These are phyloP conservation scores for Cladosporium sp. DNA, from an alignment of 2,329 filamentous ascomycete genomes.

Conservation along the genomic window DNA sequence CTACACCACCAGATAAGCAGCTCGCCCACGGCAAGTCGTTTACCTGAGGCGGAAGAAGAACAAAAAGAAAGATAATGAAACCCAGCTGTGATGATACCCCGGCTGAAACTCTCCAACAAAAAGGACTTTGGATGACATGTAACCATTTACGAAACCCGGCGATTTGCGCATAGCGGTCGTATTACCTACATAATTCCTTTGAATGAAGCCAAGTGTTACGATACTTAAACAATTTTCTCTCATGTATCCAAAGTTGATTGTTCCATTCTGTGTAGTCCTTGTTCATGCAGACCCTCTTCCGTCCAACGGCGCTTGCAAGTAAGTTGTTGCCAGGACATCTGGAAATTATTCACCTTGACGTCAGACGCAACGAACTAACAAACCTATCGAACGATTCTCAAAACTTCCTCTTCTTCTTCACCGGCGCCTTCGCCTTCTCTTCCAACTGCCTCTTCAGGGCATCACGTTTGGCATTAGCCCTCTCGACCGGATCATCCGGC, in stretches of 20 bases:
- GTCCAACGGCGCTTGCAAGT: background rate
- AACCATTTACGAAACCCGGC: background rate
- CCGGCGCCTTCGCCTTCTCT: conserved; percentile 51
- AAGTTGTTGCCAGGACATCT: background rate
- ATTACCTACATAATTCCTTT: conserved; percentile 10
- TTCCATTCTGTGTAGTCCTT: background rate
- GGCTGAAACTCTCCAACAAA: conserved; percentile 7
- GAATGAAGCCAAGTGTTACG: conserved; percentile 19
- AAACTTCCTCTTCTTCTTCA: conserved; percentile 60
- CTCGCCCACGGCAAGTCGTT: background rate
- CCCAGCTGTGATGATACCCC: conserved; percentile 19
- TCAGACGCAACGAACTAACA: background rate
- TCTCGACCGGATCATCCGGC: conserved; percentile 42
- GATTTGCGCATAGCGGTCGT: conserved; percentile 3
- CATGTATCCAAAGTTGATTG: background rate
- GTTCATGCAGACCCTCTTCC: background rate
- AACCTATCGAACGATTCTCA: conserved; percentile 32
- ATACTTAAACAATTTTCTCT: background rate
- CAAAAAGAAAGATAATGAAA: background rate
- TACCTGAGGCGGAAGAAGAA: background rate
- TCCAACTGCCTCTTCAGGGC: conserved; percentile 57
- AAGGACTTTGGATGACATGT: conserved; percentile 11
- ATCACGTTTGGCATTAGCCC: conserved; percentile 55
- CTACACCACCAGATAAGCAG: conserved; percentile 41
- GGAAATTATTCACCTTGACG: background rate